Percentiles rank a stretch among this genome's conserved stretches.
Conservation (phyloP, 2,329 filamentous ascomycete species). For the Alternaria novae-zelandiae region DNA sequence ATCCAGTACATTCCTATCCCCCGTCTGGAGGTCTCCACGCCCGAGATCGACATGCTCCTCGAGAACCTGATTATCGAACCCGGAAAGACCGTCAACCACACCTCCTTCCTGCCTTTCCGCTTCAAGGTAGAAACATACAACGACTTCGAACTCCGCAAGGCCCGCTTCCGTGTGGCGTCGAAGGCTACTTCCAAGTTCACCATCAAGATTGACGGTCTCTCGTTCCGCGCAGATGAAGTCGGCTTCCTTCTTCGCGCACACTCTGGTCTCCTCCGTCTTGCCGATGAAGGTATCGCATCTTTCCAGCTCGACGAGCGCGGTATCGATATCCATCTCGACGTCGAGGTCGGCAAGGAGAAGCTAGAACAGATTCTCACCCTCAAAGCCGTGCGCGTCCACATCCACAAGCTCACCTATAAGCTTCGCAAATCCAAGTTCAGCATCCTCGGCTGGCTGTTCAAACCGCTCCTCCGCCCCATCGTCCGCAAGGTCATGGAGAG, state of each 20-base stretch:
- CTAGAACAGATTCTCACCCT: slow-evolving; percentile 84
- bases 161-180: slow-evolving; percentile 71
- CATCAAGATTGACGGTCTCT: slow-evolving; percentile 81
- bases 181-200: slow-evolving; percentile 74
- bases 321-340: slow-evolving; percentile 82
- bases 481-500: slow-evolving; percentile 79
- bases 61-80: slow-evolving; percentile 93
- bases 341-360: slow-evolving; percentile 79
- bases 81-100: slow-evolving; percentile 80
- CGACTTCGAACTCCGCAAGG: slow-evolving; percentile 84
- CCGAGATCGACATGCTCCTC: slow-evolving; percentile 81
- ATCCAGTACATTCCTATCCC: slow-evolving; percentile 91
- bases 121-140: slow-evolving; percentile 84
- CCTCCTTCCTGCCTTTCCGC: slow-evolving; percentile 87
- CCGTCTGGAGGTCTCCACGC: slow-evolving; percentile 83
- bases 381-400: slow-evolving; percentile 75
- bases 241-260: slow-evolving; percentile 89
- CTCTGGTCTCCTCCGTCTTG: slow-evolving; percentile 74
- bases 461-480: slow-evolving; percentile 81
- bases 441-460: slow-evolving; percentile 81
- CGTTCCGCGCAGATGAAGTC: slow-evolving; percentile 82
- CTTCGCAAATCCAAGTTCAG: slow-evolving; percentile 77
- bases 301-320: slow-evolving; percentile 87
- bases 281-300: slow-evolving; percentile 83
- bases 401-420: slow-evolving; percentile 85